Conservation (phyloP, 2,329 filamentous ascomycete species). For the Talaromyces islandicus region DNA sequence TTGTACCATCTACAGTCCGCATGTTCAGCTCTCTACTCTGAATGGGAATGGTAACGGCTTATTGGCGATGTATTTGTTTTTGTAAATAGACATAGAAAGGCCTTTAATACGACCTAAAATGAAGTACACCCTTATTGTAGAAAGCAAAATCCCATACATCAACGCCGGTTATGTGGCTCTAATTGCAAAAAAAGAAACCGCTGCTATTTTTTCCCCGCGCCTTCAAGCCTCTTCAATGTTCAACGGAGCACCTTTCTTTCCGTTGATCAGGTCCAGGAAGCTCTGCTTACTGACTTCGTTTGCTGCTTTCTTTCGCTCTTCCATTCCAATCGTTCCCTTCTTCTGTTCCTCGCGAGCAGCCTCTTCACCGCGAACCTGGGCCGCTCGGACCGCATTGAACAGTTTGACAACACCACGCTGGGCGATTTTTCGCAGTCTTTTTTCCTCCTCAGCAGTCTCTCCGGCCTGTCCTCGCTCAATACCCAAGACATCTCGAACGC, state of each 20-base stretch:
- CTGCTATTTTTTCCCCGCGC: constrained; percentile 3
- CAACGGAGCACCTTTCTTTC: constrained; percentile 47
- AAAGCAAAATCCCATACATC: constrained; percentile 10
- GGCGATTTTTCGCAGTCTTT: constrained; percentile 75
- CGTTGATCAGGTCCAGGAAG: constrained; percentile 77
- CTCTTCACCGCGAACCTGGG: constrained; percentile 81
- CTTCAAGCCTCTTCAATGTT: constrained; percentile 39
- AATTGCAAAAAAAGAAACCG: constrained; percentile 2
- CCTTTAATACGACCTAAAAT: constrained; percentile 1
- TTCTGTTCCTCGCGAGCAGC: constrained; percentile 61
- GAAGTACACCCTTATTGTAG: constrained; percentile 3
- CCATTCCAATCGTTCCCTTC: constrained; percentile 71
- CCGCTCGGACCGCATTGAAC: constrained; percentile 90
- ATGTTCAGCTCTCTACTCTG: constrained; percentile 10
- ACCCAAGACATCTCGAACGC: constrained; percentile 78
- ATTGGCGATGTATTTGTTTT: constrained; percentile 6
- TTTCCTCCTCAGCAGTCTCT: constrained; percentile 63
- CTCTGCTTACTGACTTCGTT: constrained; percentile 97
- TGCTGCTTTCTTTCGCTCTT: constrained; percentile 75
- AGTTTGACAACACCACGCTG: constrained; percentile 92
- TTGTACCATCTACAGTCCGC: neutral
- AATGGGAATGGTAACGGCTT: neutral
- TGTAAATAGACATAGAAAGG: constrained; percentile 11
- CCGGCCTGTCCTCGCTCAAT: constrained; percentile 50
- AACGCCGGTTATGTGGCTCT: constrained; percentile 25